Evolutionary conservation across 1,284 basidiomycete genomes (phyloP).

Genomic region (Leccinum solheimii): DNA sequence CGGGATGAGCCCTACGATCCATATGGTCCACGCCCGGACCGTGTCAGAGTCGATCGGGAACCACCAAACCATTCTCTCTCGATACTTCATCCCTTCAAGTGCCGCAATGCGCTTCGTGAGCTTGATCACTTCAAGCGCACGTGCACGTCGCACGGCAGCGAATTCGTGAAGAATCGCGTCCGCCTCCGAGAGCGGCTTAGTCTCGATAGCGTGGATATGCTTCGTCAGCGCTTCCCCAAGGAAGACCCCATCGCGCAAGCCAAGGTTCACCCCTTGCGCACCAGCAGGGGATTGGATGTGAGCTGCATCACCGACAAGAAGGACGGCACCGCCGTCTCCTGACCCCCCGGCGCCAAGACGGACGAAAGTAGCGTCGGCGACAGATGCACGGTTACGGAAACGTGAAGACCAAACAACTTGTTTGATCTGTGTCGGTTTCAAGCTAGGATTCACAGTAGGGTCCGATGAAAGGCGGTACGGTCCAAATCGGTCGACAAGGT

Average conservation of each 20-base stretch:
- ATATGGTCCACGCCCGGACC: too few species aligned
- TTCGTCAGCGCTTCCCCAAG: conserved; percentile 30
- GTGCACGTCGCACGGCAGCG: background rate
- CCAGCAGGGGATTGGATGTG: conserved; percentile 47
- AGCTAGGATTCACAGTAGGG: background rate
- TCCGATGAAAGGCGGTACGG: conserved; percentile 15
- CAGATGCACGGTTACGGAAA: conserved; percentile 38
- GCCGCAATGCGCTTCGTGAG: background rate
- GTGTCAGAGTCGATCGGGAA: conserved; percentile 19
- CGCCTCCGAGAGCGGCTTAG: background rate
- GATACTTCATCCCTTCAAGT: background rate
- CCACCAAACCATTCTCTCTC: conserved; percentile 16
- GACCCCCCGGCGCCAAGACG: background rate
- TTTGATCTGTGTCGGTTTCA: background rate
- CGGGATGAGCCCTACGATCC: too few species aligned
- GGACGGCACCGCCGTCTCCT: background rate
- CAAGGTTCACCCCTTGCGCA: conserved; percentile 51
- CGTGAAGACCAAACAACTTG: conserved; percentile 38
- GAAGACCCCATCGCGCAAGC: conserved; percentile 42
- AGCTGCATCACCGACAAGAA: conserved; percentile 45
- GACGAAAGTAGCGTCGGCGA: conserved; percentile 29
- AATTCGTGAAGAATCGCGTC: background rate
- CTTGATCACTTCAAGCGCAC: background rate
- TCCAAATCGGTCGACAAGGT: conserved; percentile 29
- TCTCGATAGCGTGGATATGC: conserved; percentile 12